phyloP scores from a whole-genome alignment of 2,329 filamentous ascomycete genomes.

The Penicillium corylophilum region DNA sequence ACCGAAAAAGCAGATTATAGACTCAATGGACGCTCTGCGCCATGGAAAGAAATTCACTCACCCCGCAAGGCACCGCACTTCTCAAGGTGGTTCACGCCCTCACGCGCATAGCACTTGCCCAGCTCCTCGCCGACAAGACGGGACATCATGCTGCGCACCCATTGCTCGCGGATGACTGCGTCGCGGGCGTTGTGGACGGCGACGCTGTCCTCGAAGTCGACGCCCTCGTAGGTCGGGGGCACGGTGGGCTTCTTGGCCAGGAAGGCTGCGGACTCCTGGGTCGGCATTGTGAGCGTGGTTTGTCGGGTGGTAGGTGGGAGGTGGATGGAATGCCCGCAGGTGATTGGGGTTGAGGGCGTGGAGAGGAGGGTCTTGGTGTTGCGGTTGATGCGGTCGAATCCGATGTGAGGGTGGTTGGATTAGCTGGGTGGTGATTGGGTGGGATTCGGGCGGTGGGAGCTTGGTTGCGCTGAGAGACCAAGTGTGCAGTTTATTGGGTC shows the following conservation, averaged over 20 bases:
- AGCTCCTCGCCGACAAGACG: slow-evolving; percentile 64
- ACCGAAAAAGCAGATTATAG: background rate
- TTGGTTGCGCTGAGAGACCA: background rate
- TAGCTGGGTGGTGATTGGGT: slow-evolving; percentile 31
- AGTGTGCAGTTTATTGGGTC: background rate
- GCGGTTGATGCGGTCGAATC: slow-evolving; percentile 19
- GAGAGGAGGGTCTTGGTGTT: slow-evolving; percentile 1
- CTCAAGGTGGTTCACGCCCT: slow-evolving; percentile 67
- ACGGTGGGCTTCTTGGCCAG: slow-evolving; percentile 65
- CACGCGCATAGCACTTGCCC: slow-evolving; percentile 64
- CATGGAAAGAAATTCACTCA: slow-evolving; percentile 38
- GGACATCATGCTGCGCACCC: slow-evolving; percentile 69
- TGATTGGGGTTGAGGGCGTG: slow-evolving; percentile 8
- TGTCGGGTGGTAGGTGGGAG: background rate
- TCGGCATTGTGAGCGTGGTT: slow-evolving; percentile 54
- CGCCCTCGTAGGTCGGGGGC: slow-evolving; percentile 64
- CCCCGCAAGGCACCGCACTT: slow-evolving; percentile 66
- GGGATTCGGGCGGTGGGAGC: slow-evolving; percentile 19
- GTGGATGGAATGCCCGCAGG: background rate
- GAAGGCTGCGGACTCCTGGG: slow-evolving; percentile 63
- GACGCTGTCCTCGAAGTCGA: slow-evolving; percentile 65
- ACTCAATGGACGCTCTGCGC: background rate
- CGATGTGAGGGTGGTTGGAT: slow-evolving; percentile 26
- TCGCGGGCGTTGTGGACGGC: slow-evolving; percentile 65
- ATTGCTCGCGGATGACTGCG: slow-evolving; percentile 65